Evolutionary conservation across 108 stramenopile genomes (phyloP).

Genomic region (Epithemia pelagica): DNA sequence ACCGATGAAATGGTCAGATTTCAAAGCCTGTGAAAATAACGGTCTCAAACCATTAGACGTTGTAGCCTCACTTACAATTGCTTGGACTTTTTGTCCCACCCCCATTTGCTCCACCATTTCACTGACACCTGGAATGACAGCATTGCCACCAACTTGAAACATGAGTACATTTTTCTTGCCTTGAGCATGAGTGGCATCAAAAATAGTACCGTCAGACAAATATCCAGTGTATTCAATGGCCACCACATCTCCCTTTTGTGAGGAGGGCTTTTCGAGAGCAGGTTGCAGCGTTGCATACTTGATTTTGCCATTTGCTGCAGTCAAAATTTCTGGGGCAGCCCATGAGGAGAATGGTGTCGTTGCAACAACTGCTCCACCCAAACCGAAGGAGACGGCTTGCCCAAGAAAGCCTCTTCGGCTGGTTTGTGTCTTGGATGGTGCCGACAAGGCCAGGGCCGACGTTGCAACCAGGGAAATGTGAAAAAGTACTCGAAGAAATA

Average conservation of each 20-base stretch:
- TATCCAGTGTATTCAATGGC: conserved; percentile 87
- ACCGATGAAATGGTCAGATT: too few species aligned
- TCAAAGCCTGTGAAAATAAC: too few species aligned
- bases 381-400: neutral
- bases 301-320: conserved; percentile 39
- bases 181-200: conserved; percentile 80
- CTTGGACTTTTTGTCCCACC: conserved; percentile 80
- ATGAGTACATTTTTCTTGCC: conserved; percentile 69
- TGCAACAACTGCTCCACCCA: neutral
- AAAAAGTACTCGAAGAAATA: too few species aligned
- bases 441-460: too few species aligned
- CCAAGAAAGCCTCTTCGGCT: neutral
- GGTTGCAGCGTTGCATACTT: conserved; percentile 68
- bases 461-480: too few species aligned
- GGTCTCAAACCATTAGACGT: too few species aligned
- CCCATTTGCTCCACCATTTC: conserved; percentile 68
- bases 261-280: conserved; percentile 29
- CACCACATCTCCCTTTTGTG: conserved; percentile 66
- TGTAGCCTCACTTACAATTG: conserved; percentile 42
- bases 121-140: conserved; percentile 72
- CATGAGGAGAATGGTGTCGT: conserved; percentile 8
- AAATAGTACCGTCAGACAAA: conserved; percentile 68
- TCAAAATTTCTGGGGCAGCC: conserved; percentile 63
- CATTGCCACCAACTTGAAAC: conserved; percentile 65
- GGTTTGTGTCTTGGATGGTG: too few species aligned